Evolutionary conservation across 768 basidiomycete genomes (phyloP).

Genomic region (Termitomyces sp.): DNA sequence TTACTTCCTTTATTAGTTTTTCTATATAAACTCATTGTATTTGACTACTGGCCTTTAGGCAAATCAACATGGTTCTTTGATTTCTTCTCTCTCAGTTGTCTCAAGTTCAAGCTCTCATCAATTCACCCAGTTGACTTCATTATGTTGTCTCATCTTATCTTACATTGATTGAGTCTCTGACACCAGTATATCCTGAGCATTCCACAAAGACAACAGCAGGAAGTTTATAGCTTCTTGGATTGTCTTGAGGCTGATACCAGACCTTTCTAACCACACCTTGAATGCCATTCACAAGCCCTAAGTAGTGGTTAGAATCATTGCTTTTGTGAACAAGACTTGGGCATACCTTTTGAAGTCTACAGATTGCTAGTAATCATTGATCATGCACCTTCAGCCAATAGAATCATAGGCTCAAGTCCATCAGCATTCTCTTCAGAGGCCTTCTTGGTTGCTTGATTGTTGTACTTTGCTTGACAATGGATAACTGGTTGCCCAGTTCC

Average conservation of each 20-base stretch:
- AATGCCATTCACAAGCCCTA: not conserved
- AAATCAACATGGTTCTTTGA: no score
- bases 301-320: not conserved
- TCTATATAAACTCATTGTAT: no score
- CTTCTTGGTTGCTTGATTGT: constrained; percentile 15
- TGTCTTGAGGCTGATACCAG: not conserved
- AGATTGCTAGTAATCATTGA: constrained; percentile 24
- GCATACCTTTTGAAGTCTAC: constrained; percentile 5
- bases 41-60: no score
- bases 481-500: not conserved
- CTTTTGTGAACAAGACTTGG: not conserved
- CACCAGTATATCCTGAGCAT: no score
- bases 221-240: not conserved
- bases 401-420: constrained; percentile 15
- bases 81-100: no score
- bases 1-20: no score
- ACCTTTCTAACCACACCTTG: not conserved
- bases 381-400: constrained; percentile 7
- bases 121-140: no score
- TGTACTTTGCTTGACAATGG: constrained; percentile 16
- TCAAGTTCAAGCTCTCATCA: no score
- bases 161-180: no score
- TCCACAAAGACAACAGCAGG: no score
- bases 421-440: constrained; percentile 22
- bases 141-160: no score